Percentiles rank a stretch among this genome's conserved stretches.
Evolutionary conservation across 2,329 filamentous ascomycete species (phyloP).

Genomic region (Tolypocladium guangdongense): DNA sequence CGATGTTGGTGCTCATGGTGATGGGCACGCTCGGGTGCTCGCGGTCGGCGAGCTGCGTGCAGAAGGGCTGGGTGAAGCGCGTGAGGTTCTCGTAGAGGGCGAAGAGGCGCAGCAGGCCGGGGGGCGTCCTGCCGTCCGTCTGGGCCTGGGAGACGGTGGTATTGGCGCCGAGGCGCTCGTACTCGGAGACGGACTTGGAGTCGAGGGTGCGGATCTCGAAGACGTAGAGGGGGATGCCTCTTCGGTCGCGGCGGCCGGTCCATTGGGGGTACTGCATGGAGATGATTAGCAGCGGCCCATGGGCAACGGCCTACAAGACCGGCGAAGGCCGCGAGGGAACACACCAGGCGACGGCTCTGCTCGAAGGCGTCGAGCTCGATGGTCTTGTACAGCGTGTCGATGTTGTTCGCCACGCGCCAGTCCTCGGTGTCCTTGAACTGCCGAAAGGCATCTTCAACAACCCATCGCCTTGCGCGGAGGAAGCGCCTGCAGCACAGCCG

Average conservation of each 20-base stretch:
- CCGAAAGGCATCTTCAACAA: constrained; percentile 62
- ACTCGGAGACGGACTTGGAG: constrained; percentile 67
- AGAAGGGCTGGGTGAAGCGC: constrained; percentile 76
- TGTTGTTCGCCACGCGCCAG: constrained; percentile 71
- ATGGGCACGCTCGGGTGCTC: constrained; percentile 72
- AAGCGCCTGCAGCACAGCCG: constrained; percentile 52
- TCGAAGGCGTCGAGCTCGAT: constrained; percentile 83
- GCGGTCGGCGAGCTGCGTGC: constrained; percentile 63
- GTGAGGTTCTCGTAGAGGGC: constrained; percentile 90
- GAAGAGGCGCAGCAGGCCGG: constrained; percentile 76
- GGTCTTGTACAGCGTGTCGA: constrained; percentile 71
- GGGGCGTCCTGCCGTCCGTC: constrained; percentile 53
- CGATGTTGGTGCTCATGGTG: constrained; percentile 87
- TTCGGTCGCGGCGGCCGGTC: constrained; percentile 81
- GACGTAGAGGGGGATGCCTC: constrained; percentile 85
- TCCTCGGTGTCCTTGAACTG: constrained; percentile 86
- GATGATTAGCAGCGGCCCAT: not conserved
- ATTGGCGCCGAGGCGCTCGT: constrained; percentile 56
- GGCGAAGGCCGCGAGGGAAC: constrained; percentile 10
- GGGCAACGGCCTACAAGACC: too few species aligned
- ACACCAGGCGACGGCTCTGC: constrained; percentile 62
- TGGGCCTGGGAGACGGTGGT: constrained; percentile 49
- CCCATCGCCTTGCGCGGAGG: constrained; percentile 74
- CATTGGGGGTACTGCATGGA: constrained; percentile 75
- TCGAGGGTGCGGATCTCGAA: constrained; percentile 80